phyloP scores from a whole-genome alignment of 2,329 filamentous ascomycete species.

The Calonectria pseudoturangicola region DNA sequence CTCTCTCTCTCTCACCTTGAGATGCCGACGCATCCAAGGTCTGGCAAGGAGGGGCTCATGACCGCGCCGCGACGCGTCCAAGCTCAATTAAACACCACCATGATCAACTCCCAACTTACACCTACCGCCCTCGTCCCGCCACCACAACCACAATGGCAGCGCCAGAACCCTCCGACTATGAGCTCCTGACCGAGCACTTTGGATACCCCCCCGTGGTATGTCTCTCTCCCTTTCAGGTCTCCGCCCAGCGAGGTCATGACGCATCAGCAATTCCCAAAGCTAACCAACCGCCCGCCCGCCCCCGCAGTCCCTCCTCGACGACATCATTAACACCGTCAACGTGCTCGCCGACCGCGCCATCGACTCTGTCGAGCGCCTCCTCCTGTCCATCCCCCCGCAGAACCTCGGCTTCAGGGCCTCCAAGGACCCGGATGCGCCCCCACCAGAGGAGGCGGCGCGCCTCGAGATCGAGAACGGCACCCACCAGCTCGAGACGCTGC shows the following conservation, averaged over 20 bases:
- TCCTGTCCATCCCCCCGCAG: slow-evolving; percentile 83
- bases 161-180: slow-evolving; percentile 70
- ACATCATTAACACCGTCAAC: slow-evolving; percentile 98
- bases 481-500: slow-evolving; percentile 87
- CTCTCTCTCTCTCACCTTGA: not conserved
- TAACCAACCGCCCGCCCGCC: slow-evolving; percentile 28
- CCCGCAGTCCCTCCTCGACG: slow-evolving; percentile 90
- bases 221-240: slow-evolving; percentile 41
- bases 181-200: slow-evolving; percentile 94
- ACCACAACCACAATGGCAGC: slow-evolving; percentile 54
- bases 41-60: slow-evolving; percentile 18
- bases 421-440: slow-evolving; percentile 60
- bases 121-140: slow-evolving; percentile 23
- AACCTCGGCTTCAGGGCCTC: slow-evolving; percentile 84
- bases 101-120: slow-evolving; percentile 32
- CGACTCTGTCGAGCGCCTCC: slow-evolving; percentile 88
- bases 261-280: not conserved
- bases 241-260: not conserved
- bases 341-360: slow-evolving; percentile 93
- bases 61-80: slow-evolving; percentile 48
- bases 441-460: slow-evolving; percentile 65
- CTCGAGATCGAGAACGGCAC: slow-evolving; percentile 91
- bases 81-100: slow-evolving; percentile 32
- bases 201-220: slow-evolving; percentile 93
- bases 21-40: not conserved